Evolutionary conservation across 768 basidiomycete genomes (phyloP), one percentile per base, ranked within the genome.

Genomic region (Lenzites betulinus): DNA sequence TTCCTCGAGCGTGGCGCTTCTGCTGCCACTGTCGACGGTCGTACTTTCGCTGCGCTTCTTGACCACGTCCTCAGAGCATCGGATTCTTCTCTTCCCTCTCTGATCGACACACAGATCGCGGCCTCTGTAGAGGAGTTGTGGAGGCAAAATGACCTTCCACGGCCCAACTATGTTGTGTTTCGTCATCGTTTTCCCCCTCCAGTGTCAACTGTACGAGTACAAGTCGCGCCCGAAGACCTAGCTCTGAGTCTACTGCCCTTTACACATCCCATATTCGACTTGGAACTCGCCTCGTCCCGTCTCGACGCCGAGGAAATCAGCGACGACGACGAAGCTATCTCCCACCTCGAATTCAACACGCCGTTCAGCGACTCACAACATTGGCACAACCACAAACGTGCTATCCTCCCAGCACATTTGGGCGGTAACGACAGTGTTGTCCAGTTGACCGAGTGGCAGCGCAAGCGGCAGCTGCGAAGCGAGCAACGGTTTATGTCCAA

Each of bases 401-500:
- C 81, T 0, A 75, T 88, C 22, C 67, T 89, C 1, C 85, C 86
- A 3, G 74, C 77, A 20, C 79, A 84, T 67, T 74, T 82, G 0
- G 85, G 85, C 2, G 85, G 85, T 1, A 75, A 77, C 16, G 69
- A 71, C 7, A 49, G 67, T 2, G 69, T 74, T 6, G 53, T 43
- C 53, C 68, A 69, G 1, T 47, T 64, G 33, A 74, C 77, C 49
- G 76, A 69, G 54, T 65, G 76, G 70, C 73, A 75, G 54, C 76
- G 77, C 26, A 70, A 55, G 59, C 76, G 69, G 63, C 70, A 66
- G 49, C 73, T 83, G 46, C 71, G 74, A 16, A 65, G 68, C 16
- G 77, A 83, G n/a, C 89, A 90, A 64, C 73, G 79, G 0, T 83
- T 82, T 67, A 87, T 87, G 83, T 72, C 77, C 33, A 73, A 67